Conservation (phyloP, 441 rosid genomes). For the Aquilaria agallochum region DNA sequence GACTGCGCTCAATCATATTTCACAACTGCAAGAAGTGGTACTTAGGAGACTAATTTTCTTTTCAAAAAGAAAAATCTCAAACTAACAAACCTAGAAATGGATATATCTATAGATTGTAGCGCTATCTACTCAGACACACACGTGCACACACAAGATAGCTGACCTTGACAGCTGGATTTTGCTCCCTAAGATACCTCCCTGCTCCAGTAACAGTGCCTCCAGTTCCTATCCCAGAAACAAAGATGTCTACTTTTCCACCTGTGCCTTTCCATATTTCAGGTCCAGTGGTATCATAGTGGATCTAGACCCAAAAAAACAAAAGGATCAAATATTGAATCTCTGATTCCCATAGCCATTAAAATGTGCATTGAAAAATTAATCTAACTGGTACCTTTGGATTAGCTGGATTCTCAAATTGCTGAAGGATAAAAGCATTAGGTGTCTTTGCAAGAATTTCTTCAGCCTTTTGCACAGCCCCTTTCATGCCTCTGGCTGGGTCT, state of each 20-base stretch:
- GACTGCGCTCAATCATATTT: too few relatives aligned
- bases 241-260: conserved; percentile 53
- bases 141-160: too few relatives aligned
- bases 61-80: too few relatives aligned
- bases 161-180: conserved; percentile 59
- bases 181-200: conserved; percentile 62
- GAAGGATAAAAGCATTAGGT: conserved; percentile 47
- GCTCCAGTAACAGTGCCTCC: conserved; percentile 71
- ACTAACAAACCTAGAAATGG: too few relatives aligned
- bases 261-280: conserved; percentile 37
- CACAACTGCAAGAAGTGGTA: too few relatives aligned
- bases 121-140: too few relatives aligned
- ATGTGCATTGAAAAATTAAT: background rate
- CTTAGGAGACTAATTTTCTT: too few relatives aligned
- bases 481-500: conserved; percentile 52
- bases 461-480: conserved; percentile 55
- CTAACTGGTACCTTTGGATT: conserved; percentile 54
- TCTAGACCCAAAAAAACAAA: conserved; percentile 23
- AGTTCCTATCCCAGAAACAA: conserved; percentile 73
- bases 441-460: conserved; percentile 48
- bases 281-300: conserved; percentile 40
- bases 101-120: too few relatives aligned
- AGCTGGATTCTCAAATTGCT: conserved; percentile 56
- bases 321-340: background rate
- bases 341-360: conserved; percentile 10